Evolutionary conservation across 495 filamentous ascomycete genomes (phyloP).

Genomic region (Lindgomyces ingoldianus): DNA sequence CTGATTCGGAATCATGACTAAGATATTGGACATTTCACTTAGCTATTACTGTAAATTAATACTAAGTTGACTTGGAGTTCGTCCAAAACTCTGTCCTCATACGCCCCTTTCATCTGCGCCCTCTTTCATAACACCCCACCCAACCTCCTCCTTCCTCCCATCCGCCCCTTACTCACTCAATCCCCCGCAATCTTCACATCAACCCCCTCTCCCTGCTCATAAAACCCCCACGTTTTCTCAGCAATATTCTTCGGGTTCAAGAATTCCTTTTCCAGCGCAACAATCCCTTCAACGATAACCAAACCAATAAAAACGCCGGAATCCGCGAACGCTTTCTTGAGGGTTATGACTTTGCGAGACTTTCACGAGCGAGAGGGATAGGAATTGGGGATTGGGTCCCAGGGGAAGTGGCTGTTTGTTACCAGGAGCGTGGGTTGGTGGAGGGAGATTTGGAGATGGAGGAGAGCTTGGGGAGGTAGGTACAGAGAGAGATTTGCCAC

Average conservation of each 20-base stretch:
- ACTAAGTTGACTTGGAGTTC: too few species aligned
- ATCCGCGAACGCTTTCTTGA: conserved; percentile 38
- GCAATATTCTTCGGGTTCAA: conserved; percentile 48
- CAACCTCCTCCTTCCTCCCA: too few species aligned
- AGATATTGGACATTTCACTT: too few species aligned
- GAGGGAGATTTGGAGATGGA: conserved; percentile 22
- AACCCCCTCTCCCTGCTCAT: conserved; percentile 35
- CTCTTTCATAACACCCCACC: too few species aligned
- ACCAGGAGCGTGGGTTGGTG: conserved; percentile 45
- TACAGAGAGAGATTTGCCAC: conserved; percentile 48
- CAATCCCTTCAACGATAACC: conserved; percentile 45
- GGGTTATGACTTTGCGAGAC: conserved; percentile 46
- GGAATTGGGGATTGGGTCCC: conserved; percentile 45
- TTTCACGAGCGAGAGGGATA: conserved; percentile 49
- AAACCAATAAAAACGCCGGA: conserved; percentile 47
- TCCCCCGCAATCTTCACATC: too few species aligned
- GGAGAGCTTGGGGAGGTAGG: conserved; percentile 43
- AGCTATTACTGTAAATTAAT: too few species aligned
- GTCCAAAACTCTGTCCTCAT: too few species aligned
- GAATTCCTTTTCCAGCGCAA: conserved; percentile 38
- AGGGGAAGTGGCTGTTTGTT: conserved; percentile 44
- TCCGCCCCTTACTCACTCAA: background rate
- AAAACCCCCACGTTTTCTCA: conserved; percentile 46
- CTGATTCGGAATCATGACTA: too few species aligned
- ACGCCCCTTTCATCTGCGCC: too few species aligned